These are phyloP conservation scores for Candida albicans DNA, from an alignment of 1,139 yeast species.

Conservation along the genomic window DNA sequence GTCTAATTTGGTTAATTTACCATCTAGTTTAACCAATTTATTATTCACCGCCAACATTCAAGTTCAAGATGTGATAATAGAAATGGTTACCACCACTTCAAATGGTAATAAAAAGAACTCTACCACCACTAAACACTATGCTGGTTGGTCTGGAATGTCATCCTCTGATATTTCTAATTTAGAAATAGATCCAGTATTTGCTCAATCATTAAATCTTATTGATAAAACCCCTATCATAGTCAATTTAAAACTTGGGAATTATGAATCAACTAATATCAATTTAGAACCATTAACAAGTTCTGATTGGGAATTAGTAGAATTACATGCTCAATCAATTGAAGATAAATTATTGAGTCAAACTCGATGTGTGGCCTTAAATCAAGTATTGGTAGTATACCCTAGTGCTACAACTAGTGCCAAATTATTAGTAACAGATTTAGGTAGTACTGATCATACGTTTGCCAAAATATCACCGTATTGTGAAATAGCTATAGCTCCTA, in stretches of 20 bases:
- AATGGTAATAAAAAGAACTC: background rate
- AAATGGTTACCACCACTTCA: slow-evolving; percentile 25
- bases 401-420: slow-evolving; percentile 64
- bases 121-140: slow-evolving; percentile 38
- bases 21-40: slow-evolving; percentile 48
- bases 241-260: slow-evolving; percentile 46
- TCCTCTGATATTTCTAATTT: slow-evolving; percentile 27
- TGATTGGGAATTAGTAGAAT: slow-evolving; percentile 91
- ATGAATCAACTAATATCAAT: slow-evolving; percentile 58
- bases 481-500: slow-evolving; percentile 84
- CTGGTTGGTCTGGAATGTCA: slow-evolving; percentile 86
- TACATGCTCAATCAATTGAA: slow-evolving; percentile 78
- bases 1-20: slow-evolving; percentile 61
- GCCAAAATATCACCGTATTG: slow-evolving; percentile 72
- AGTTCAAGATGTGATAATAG: slow-evolving; percentile 64
- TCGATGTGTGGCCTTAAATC: slow-evolving; percentile 66
- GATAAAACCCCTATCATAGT: slow-evolving; percentile 45
- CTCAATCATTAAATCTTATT: slow-evolving; percentile 48
- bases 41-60: slow-evolving; percentile 55
- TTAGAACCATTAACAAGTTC: slow-evolving; percentile 75
- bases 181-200: slow-evolving; percentile 42
- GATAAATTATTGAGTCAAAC: slow-evolving; percentile 75
- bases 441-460: slow-evolving; percentile 43
- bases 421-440: slow-evolving; percentile 62
- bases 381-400: slow-evolving; percentile 69